These are phyloP conservation scores for Alternaria angustiovoidea DNA, from an alignment of 2,329 filamentous ascomycete species.

Conservation along the genomic window DNA sequence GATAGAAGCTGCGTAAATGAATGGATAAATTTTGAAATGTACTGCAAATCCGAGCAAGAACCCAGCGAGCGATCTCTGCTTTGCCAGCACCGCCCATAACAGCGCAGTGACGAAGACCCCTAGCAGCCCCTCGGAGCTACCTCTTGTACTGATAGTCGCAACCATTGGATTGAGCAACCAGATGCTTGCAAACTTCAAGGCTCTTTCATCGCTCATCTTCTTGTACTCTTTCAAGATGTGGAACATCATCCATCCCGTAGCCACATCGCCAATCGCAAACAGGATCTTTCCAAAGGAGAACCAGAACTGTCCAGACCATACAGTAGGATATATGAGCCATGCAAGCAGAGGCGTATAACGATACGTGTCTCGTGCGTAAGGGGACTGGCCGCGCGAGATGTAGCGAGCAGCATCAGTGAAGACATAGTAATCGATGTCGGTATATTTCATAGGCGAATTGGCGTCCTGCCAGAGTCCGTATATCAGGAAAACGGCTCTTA, in stretches of 20 bases:
- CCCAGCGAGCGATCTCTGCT: slow-evolving; percentile 71
- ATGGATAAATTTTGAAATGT: slow-evolving; percentile 99
- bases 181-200: slow-evolving; percentile 80
- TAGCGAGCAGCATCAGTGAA: slow-evolving; percentile 95
- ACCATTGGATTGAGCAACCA: slow-evolving; percentile 99
- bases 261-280: slow-evolving; percentile 82
- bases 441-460: slow-evolving; percentile 93
- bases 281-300: slow-evolving; percentile 88
- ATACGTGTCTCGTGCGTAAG: slow-evolving; percentile 92
- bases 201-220: slow-evolving; percentile 53
- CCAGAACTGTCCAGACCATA: slow-evolving; percentile 64
- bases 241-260: slow-evolving; percentile 82
- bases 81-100: slow-evolving; percentile 79
- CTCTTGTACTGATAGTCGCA: slow-evolving; percentile 92
- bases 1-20: slow-evolving; percentile 87
- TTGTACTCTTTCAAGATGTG: slow-evolving; percentile 58
- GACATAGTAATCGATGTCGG: slow-evolving; percentile 97
- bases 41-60: slow-evolving; percentile 81
- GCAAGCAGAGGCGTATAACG: slow-evolving; percentile 94
- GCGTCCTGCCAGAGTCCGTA: slow-evolving; percentile 95
- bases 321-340: slow-evolving; percentile 87
- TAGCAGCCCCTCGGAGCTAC: slow-evolving; percentile 89
- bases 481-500: slow-evolving; percentile 77
- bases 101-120: slow-evolving; percentile 84
- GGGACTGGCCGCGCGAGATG: slow-evolving; percentile 71